Percentiles rank a stretch among this genome's conserved stretches.
phyloP scores from a whole-genome alignment of 768 basidiomycete genomes.

The Naganishia kalamii region DNA sequence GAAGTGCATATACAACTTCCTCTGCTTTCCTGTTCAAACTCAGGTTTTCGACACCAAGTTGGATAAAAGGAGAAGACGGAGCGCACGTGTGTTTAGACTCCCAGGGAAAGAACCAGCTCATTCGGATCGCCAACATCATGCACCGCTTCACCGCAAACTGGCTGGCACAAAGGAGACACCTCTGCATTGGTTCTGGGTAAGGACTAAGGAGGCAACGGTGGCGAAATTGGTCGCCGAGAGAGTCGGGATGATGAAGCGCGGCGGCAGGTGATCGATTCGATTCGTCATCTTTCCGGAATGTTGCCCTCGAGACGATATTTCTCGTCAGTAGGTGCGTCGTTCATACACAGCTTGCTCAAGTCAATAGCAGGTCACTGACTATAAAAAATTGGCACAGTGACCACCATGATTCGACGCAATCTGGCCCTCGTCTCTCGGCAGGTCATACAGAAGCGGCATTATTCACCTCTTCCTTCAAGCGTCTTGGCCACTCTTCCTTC shows the following conservation, averaged over 20 bases:
- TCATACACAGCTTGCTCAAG: background rate
- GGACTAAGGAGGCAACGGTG: too few relatives aligned
- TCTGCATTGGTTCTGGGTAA: too few relatives aligned
- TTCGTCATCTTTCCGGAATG: constrained; percentile 8
- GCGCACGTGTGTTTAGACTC: background rate
- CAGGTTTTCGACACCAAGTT: background rate
- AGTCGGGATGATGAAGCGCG: too few relatives aligned
- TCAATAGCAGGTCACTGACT: background rate
- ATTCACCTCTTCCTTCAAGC: constrained; percentile 5
- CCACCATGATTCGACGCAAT: background rate
- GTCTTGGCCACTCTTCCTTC: background rate
- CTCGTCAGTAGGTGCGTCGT: background rate
- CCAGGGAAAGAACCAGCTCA: too few relatives aligned
- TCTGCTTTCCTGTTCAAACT: background rate
- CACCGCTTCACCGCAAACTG: too few relatives aligned
- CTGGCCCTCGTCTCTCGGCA: background rate
- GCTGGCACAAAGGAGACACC: too few relatives aligned
- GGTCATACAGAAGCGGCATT: background rate
- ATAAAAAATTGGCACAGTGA: background rate
- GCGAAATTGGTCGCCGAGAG: too few relatives aligned
- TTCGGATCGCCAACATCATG: too few relatives aligned
- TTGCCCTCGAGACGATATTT: background rate
- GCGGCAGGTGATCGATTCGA: background rate
- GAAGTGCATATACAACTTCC: background rate
- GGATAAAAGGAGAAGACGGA: background rate